phyloP scores from a whole-genome alignment of 345 rosid species.

The Gossypium arboreum region DNA sequence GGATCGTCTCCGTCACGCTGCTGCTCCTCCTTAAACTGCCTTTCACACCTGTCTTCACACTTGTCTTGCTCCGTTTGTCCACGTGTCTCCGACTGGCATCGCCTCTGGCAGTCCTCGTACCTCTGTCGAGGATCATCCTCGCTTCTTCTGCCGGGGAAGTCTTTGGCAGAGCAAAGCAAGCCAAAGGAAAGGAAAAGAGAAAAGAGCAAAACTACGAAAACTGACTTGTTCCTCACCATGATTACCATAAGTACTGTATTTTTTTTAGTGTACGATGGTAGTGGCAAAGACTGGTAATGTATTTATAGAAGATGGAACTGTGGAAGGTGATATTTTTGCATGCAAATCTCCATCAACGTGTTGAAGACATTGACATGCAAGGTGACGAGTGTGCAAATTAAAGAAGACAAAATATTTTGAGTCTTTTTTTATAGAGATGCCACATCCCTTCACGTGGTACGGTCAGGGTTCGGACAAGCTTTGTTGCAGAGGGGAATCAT shows the following conservation, averaged over 20 bases:
- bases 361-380: conserved; percentile 13
- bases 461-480: too few relatives aligned
- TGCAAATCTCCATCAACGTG: conserved; percentile 3
- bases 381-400: conserved; percentile 9
- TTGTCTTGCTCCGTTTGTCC: neutral
- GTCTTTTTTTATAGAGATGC: too few relatives aligned
- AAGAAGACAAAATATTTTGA: too few relatives aligned
- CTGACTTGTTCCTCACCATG: neutral
- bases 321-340: neutral
- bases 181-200: neutral
- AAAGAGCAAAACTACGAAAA: neutral
- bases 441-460: too few relatives aligned
- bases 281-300: neutral
- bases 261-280: neutral
- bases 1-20: neutral
- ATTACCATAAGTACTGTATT: neutral
- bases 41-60: neutral
- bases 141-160: neutral
- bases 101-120: conserved; percentile 2
- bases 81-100: neutral
- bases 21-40: neutral
- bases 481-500: too few relatives aligned
- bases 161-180: neutral
- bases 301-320: neutral
- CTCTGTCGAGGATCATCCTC: neutral